phyloP scores from a whole-genome alignment of 2,329 filamentous ascomycete genomes.

The Stemphylium lycopersici region DNA sequence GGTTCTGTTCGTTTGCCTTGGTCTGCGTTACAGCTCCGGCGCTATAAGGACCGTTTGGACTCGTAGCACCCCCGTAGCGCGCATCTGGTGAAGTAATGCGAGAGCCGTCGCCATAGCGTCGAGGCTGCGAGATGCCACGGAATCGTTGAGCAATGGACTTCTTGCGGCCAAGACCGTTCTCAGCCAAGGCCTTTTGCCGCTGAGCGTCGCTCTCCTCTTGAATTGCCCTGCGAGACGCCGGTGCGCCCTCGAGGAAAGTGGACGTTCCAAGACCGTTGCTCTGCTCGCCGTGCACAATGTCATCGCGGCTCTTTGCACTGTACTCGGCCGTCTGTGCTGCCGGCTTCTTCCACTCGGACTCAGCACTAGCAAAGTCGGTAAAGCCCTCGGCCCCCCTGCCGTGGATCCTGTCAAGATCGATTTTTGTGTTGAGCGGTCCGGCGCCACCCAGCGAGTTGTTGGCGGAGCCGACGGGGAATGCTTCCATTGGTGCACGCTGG shows the following conservation, averaged over 20 bases:
- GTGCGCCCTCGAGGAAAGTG: constrained; percentile 93
- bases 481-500: constrained; percentile 89
- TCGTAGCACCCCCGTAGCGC: constrained; percentile 52
- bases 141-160: constrained; percentile 94
- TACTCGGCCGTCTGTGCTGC: constrained; percentile 31
- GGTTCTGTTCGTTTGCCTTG: constrained; percentile 64
- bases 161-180: constrained; percentile 74
- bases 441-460: constrained; percentile 92
- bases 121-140: constrained; percentile 78
- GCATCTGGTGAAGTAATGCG: constrained; percentile 58
- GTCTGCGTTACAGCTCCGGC: constrained; percentile 48
- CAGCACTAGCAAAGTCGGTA: constrained; percentile 68
- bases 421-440: constrained; percentile 79
- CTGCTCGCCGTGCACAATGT: constrained; percentile 83
- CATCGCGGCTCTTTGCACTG: constrained; percentile 55
- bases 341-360: constrained; percentile 48
- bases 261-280: constrained; percentile 86
- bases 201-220: constrained; percentile 72
- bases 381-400: constrained; percentile 87
- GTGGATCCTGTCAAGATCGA: constrained; percentile 88
- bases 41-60: constrained; percentile 41
- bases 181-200: constrained; percentile 41
- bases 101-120: constrained; percentile 57
- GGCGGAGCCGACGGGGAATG: constrained; percentile 87
- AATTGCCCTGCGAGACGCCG: constrained; percentile 80